These are phyloP conservation scores for Lactarius vividus DNA, from an alignment of 768 basidiomycete genomes.

Conservation along the genomic window DNA sequence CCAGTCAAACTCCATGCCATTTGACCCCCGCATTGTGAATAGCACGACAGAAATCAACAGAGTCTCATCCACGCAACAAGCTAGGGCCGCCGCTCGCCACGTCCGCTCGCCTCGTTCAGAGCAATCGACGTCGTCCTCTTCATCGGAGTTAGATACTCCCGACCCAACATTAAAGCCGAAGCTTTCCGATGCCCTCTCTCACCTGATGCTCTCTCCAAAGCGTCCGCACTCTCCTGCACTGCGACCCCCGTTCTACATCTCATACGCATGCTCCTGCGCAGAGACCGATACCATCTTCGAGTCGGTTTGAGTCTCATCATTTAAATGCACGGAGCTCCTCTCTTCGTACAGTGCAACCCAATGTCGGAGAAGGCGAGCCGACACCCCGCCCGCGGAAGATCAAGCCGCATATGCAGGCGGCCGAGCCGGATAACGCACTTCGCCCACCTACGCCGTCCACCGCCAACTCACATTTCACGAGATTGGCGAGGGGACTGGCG, in stretches of 20 bases:
- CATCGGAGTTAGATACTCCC: constrained; percentile 45
- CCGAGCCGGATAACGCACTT: constrained; percentile 48
- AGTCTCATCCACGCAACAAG: constrained; percentile 54
- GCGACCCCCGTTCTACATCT: constrained; percentile 15
- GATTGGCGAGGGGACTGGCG: constrained; percentile 53
- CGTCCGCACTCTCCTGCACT: constrained; percentile 49
- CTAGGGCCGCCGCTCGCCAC: constrained; percentile 40
- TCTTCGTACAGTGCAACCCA: constrained; percentile 10
- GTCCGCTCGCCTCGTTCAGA: constrained; percentile 48
- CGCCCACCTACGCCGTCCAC: constrained; percentile 62
- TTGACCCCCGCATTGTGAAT: constrained; percentile 60
- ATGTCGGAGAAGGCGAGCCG: constrained; percentile 19
- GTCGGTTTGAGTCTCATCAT: neutral
- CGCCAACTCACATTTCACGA: constrained; percentile 54
- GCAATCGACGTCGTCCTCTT: constrained; percentile 45
- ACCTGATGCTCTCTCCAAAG: constrained; percentile 72
- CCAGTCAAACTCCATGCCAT: constrained; percentile 36
- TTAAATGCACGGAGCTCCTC: constrained; percentile 9
- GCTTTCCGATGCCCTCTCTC: constrained; percentile 67
- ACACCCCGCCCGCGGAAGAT: constrained; percentile 25
- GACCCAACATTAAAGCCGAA: constrained; percentile 52
- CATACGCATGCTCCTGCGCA: neutral
- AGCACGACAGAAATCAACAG: constrained; percentile 61
- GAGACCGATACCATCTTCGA: neutral
- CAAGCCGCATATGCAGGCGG: constrained; percentile 4